phyloP scores from a whole-genome alignment of 306 rosid species.

The Lablab purpureus region DNA sequence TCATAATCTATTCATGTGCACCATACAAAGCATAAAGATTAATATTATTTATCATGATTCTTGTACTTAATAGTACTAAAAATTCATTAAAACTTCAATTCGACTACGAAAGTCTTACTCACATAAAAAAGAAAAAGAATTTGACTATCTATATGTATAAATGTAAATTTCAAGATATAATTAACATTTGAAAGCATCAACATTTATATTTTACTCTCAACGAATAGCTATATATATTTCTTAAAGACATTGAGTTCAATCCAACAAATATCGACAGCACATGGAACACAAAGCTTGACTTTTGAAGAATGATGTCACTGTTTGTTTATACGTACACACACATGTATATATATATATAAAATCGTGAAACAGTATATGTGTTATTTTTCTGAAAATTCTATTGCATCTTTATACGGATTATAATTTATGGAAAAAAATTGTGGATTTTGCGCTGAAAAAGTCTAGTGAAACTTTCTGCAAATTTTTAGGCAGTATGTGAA shows the following conservation, averaged over 20 bases:
- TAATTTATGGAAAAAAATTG: no score
- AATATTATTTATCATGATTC: not conserved
- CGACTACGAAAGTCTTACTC: not conserved
- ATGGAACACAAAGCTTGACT: not conserved
- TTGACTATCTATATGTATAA: not conserved
- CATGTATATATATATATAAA: no score
- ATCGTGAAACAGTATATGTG: no score
- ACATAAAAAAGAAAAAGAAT: not conserved
- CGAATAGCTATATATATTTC: not conserved
- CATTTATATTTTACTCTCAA: not conserved
- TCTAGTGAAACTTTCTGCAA: no score
- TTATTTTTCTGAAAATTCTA: no score
- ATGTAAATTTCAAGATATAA: not conserved
- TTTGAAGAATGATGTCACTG: not conserved
- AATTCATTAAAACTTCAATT: not conserved
- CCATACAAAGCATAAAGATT: not conserved
- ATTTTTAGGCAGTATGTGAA: no score
- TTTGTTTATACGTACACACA: no score
- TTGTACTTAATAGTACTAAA: not conserved
- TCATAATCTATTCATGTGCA: not conserved
- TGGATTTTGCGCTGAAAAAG: no score
- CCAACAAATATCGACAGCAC: not conserved
- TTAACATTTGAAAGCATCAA: not conserved
- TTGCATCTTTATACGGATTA: no score
- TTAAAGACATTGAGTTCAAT: not conserved